Conservation (phyloP, 1,284 basidiomycete species). For the Trichosporon asahii region DNA sequence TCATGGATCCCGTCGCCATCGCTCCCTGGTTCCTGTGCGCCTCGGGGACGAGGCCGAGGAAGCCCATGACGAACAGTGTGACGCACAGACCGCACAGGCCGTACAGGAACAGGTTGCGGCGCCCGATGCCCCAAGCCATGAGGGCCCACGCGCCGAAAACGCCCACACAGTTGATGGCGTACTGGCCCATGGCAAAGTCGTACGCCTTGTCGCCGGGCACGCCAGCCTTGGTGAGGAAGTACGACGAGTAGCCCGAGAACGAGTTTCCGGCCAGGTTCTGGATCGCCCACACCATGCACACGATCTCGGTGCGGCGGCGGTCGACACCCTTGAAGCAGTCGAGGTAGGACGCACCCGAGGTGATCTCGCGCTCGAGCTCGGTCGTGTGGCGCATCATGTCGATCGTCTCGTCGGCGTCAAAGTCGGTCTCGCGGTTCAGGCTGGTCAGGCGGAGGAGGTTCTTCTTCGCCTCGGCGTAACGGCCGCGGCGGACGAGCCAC, state of each 20-base stretch:
- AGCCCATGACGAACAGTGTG: conserved; percentile 55
- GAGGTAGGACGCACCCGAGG: conserved; percentile 45
- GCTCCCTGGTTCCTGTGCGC: conserved; percentile 27
- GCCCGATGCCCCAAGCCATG: conserved; percentile 51
- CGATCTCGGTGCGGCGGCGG: conserved; percentile 48
- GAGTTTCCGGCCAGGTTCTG: conserved; percentile 48
- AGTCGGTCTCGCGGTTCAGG: conserved; percentile 39
- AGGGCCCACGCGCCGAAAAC: conserved; percentile 48
- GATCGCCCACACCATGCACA: conserved; percentile 44
- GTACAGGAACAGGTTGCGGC: conserved; percentile 53
- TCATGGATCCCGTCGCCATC: conserved; percentile 52
- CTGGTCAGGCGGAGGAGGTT: conserved; percentile 49
- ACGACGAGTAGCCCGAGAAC: conserved; percentile 41
- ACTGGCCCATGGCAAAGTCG: conserved; percentile 50
- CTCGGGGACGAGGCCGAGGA: conserved; percentile 50
- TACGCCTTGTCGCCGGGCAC: conserved; percentile 47
- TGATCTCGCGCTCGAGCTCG: conserved; percentile 40
- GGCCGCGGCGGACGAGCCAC: conserved; percentile 29
- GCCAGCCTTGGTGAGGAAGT: conserved; percentile 54
- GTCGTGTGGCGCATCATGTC: conserved; percentile 52
- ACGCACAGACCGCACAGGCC: conserved; percentile 53
- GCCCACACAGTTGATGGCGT: conserved; percentile 39
- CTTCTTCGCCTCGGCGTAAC: conserved; percentile 54
- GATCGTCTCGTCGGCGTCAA: conserved; percentile 51
- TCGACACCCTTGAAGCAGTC: conserved; percentile 54